Conservation (phyloP, 2,329 filamentous ascomycete genomes). For the Tolypocladium ovalisporum region DNA sequence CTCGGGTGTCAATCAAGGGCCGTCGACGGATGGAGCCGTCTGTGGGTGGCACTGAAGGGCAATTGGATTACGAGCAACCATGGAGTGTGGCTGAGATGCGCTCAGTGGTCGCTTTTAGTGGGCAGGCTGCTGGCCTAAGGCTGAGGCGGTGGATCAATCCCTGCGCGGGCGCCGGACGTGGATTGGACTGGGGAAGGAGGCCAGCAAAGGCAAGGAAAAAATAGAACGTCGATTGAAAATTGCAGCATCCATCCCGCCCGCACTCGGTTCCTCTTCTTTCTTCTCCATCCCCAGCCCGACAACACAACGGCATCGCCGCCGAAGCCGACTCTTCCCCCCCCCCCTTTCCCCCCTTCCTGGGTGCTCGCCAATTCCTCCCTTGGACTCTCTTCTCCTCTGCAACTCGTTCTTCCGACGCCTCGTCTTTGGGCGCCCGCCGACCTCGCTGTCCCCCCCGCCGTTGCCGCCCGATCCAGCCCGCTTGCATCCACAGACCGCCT, state of each 20-base stretch:
- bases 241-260: conserved; percentile 10
- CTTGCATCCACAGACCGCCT: not conserved
- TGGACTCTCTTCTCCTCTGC: conserved; percentile 6
- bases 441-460: not conserved
- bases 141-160: not conserved
- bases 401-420: conserved; percentile 1
- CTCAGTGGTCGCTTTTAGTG: not conserved
- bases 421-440: not conserved
- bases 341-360: conserved; percentile 6
- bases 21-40: not conserved
- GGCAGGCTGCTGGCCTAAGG: not conserved
- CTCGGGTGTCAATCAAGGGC: not conserved
- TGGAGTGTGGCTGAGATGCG: not conserved
- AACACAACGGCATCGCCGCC: conserved; percentile 15
- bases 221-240: conserved; percentile 7
- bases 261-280: conserved; percentile 11
- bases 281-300: conserved; percentile 14
- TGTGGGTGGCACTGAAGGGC: not conserved
- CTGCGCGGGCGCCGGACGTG: not conserved
- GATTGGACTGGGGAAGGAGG: not conserved
- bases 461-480: conserved; percentile 1
- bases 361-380: conserved; percentile 5
- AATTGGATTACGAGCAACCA: not conserved
- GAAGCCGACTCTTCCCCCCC: conserved; percentile 13
- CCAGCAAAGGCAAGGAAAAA: conserved; percentile 12